These are phyloP conservation scores for Candida albicans DNA, from an alignment of 1,139 yeast species.

Conservation along the genomic window DNA sequence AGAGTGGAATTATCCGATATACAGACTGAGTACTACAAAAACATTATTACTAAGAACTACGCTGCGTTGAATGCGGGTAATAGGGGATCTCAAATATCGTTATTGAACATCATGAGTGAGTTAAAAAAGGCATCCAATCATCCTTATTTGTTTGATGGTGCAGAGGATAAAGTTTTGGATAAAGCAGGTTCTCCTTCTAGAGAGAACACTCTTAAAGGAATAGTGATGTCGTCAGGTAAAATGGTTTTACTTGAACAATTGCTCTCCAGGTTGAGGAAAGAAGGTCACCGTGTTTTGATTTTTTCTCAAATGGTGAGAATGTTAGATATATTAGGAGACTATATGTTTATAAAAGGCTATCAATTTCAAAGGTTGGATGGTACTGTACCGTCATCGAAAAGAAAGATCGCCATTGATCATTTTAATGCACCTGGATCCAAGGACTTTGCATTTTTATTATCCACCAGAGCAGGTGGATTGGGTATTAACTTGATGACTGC, in stretches of 20 bases:
- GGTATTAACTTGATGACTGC: constrained; percentile 99
- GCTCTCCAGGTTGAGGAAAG: constrained; percentile 77
- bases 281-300: constrained; percentile 93
- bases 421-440: constrained; percentile 92
- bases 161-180: constrained; percentile 78
- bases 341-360: constrained; percentile 83
- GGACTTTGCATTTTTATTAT: constrained; percentile 86
- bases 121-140: constrained; percentile 96
- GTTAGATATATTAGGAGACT: constrained; percentile 93
- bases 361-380: constrained; percentile 95
- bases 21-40: constrained; percentile 93
- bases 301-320: constrained; percentile 97
- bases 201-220: constrained; percentile 81
- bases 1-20: constrained; percentile 93
- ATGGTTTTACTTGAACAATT: constrained; percentile 94
- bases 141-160: constrained; percentile 92
- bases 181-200: constrained; percentile 63
- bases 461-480: constrained; percentile 98
- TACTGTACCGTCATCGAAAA: constrained; percentile 90
- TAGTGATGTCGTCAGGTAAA: constrained; percentile 97
- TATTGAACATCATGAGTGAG: constrained; percentile 91
- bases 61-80: constrained; percentile 86
- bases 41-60: constrained; percentile 88
- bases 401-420: constrained; percentile 94
- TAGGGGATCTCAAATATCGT: constrained; percentile 76